Evolutionary conservation across 1,139 yeast genomes (phyloP), one percentile per base, ranked within the genome.

Genomic region (Lodderomyces jiufengensis): DNA sequence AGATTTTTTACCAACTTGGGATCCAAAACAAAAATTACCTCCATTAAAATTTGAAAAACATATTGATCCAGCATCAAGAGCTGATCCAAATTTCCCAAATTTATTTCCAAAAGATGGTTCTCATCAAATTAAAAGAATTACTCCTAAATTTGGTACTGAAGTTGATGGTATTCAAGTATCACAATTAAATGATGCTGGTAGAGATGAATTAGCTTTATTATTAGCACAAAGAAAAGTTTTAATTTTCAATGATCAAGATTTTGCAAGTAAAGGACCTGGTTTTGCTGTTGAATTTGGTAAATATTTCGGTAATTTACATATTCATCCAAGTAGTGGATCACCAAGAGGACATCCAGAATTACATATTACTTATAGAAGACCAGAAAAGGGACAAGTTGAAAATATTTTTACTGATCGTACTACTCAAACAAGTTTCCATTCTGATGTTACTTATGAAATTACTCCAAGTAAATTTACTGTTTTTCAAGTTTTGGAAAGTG

Each of bases 1-100:
- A 3, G 71, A 70, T 5, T 73, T 67, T 54, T 61, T 73, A 36
- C 78, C 80, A n/a, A 65, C 76, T 1, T 73, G 78, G 78, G 70
- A 69, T 43, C 71, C 73, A 14, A 52, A 49, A 20, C 65, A 71
- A 43, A 67, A 64, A 38, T 65, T 53, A 39, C 57, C 61, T 11
- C 70, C 78, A 11, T 63, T 72, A 44, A 60, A 63, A 41, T 70
- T 73, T 43, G 73, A 71, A 52, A 66, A 67, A 43, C 71, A 66
- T 48, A 53, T 56, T 24, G 84, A 78, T 45, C 76, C 78, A 16
- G 84, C 79, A 5, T 51, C 61, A 16, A 62, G 68, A 35, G 67
- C 65, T 10, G 61, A 60, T 40, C 54, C 55, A 13, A 22, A 41
- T 3, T 60, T 56, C 40, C 55, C 55, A 38, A 50, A 53, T 37